A percentile compares a stretch with the other conserved stretches of the same genome.
phyloP scores from a whole-genome alignment of 352 stramenopile genomes.

The Globisporangium nodosum region DNA sequence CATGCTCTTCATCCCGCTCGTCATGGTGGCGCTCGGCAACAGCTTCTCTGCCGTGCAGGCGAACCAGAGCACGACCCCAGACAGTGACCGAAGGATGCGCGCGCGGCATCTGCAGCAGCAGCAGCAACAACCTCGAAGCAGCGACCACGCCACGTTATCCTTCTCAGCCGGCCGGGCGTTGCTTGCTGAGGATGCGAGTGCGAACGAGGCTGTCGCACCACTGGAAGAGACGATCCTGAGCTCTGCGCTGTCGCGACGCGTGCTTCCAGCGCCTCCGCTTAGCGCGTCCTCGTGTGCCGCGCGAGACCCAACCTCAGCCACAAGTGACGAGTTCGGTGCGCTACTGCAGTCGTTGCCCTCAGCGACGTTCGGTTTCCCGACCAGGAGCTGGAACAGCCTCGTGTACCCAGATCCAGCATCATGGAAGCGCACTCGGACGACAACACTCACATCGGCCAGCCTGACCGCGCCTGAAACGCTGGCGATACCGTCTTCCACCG shows the following conservation, averaged over 20 bases:
- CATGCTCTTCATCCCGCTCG: slow-evolving; percentile 47
- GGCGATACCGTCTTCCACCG: neutral
- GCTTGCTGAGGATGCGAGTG: neutral
- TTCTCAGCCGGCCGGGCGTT: too few relatives aligned
- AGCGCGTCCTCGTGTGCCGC: neutral
- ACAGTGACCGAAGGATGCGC: slow-evolving; percentile 14
- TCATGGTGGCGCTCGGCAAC: slow-evolving; percentile 50
- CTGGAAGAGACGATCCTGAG: slow-evolving; percentile 15
- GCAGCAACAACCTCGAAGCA: too few relatives aligned
- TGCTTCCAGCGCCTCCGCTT: neutral
- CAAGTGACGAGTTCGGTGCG: neutral
- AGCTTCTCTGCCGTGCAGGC: slow-evolving; percentile 49
- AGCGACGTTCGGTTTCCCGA: slow-evolving; percentile 1
- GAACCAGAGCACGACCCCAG: slow-evolving; percentile 34
- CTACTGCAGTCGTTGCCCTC: neutral
- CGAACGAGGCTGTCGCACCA: neutral
- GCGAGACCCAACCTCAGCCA: neutral
- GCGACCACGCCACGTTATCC: too few relatives aligned
- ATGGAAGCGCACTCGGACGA: neutral
- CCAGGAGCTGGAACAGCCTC: neutral
- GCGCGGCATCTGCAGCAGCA: slow-evolving; percentile 24
- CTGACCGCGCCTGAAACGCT: neutral
- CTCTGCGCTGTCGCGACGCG: slow-evolving; percentile 1
- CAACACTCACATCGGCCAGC: neutral
- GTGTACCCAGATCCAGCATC: neutral